Base-by-base conservation (phyloP, 2,329 filamentous ascomycete species). In the Fusarium siculi region DNA sequence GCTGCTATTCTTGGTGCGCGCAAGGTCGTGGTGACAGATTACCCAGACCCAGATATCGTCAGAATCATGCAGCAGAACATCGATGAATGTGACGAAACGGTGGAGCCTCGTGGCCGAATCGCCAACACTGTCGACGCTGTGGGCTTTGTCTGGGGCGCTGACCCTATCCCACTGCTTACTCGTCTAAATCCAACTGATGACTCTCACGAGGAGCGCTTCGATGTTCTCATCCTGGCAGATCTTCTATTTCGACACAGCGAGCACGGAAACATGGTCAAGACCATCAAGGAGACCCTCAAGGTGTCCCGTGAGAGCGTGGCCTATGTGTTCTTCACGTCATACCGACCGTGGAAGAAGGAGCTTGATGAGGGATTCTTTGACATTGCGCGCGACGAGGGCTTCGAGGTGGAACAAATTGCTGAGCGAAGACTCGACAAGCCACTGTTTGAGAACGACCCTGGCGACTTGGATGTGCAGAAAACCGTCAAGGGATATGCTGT, bases 261-360 rank as follows among this genome's bases (percentile, higher is more conserved):
- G 84, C 96, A 98, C 79, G 85, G 83, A 4, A 94, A 93, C 77
- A 86, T 98, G 68, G 86, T 97, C 73, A 87, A 88, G 73, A 94
- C 92, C 8, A 89, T 98, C 68, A 85, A 88, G 77, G 80, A 88
- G 78, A 93, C 92, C 21, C 82, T 98, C 77, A 88, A 87, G 75
- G 86, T 84, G 69, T 81, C 84, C 7, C 76, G 80, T 7, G 84
- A 84, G 4, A 89, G 92, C 54, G 87, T 87, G 60, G 94, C 95
- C 5, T 89, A 95, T 76, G 95, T 98, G 12, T 97, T 98, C 81
- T 98, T 98, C 84, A 97, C 95, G 0, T 95, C 94, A 25, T 97
- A 98, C 83, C 88, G 96, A 71, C 95, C 96, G 4, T 98, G 95
- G 95, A 85, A 98, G 79, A 87, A 93, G 77, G 88, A 95, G 71